phyloP scores from a whole-genome alignment of 2,329 filamentous ascomycete genomes.

The Penicillium sp. region DNA sequence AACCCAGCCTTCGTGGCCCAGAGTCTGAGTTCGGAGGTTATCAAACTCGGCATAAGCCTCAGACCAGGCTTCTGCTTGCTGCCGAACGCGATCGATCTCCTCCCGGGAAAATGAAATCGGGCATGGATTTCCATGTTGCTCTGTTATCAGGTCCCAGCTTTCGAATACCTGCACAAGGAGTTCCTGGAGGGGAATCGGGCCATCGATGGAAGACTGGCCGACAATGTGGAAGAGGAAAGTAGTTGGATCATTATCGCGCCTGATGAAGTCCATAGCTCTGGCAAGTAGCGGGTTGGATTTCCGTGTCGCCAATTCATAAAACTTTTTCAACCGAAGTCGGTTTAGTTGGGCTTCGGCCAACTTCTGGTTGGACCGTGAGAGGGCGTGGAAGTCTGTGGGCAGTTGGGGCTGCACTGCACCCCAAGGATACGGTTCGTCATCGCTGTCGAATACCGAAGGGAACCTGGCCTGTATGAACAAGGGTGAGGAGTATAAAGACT shows the following conservation, averaged over 20 bases:
- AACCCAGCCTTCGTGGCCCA: conserved; percentile 30
- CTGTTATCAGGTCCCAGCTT: conserved; percentile 21
- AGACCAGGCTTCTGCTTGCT: conserved; percentile 20
- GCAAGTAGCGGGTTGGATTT: conserved; percentile 2
- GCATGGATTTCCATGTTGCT: conserved; percentile 14
- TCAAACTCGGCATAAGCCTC: conserved; percentile 22
- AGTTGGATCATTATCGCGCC: conserved; percentile 1
- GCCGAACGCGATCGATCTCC: conserved; percentile 18
- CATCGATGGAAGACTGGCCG: conserved; percentile 3
- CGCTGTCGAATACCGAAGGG: conserved; percentile 3
- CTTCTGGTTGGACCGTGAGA: conserved; percentile 1
- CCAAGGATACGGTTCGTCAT: conserved; percentile 1
- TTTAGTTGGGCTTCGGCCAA: not conserved
- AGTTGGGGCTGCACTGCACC: conserved; percentile 1
- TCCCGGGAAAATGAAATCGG: conserved; percentile 21
- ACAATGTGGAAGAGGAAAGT: conserved; percentile 3
- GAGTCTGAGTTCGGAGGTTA: conserved; percentile 10
- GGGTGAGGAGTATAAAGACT: conserved; percentile 1
- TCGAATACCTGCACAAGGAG: conserved; percentile 27
- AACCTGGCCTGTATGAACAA: conserved; percentile 3
- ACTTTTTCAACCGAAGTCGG: conserved; percentile 1
- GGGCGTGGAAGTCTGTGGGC: conserved; percentile 1
- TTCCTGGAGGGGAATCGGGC: conserved; percentile 11
- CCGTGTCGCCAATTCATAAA: conserved; percentile 2
- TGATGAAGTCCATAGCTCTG: conserved; percentile 2